Percentiles rank a stretch among this genome's conserved stretches.
Conservation (phyloP, 371 early-diverging fungal genomes). For the Apophysomyces elegans region DNA sequence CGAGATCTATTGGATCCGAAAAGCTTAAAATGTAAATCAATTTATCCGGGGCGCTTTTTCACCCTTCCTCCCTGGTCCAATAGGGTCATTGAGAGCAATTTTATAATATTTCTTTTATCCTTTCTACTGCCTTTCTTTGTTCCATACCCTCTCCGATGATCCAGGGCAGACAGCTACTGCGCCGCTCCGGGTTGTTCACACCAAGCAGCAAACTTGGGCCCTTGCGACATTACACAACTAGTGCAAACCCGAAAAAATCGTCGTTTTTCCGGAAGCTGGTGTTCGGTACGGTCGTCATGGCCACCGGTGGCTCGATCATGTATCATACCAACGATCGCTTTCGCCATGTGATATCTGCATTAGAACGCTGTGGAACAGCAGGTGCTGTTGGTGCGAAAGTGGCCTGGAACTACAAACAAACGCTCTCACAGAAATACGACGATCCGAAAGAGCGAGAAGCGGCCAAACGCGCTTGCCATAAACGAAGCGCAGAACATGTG, state of each 20-base stretch:
- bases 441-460: conserved; percentile 43
- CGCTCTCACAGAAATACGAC: conserved; percentile 46
- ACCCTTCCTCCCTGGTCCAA: too few relatives aligned
- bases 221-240: background rate
- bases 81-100: too few relatives aligned
- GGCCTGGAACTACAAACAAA: conserved; percentile 68
- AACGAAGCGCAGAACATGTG: conserved; percentile 62
- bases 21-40: background rate
- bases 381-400: conserved; percentile 52
- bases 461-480: conserved; percentile 45
- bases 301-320: conserved; percentile 38
- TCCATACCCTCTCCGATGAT: background rate
- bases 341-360: conserved; percentile 44
- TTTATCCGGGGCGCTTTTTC: too few relatives aligned
- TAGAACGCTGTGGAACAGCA: conserved; percentile 51
- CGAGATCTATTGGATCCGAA: conserved; percentile 37
- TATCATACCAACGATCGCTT: conserved; percentile 54
- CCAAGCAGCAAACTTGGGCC: background rate
- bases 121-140: background rate
- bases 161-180: conserved; percentile 10
- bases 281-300: conserved; percentile 21
- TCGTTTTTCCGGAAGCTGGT: background rate
- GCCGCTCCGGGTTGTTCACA: background rate
- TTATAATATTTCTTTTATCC: background rate
- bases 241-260: background rate